These are phyloP conservation scores for Helichrysum umbraculigerum DNA, from an alignment of 129 eudicot species.

Conservation along the genomic window DNA sequence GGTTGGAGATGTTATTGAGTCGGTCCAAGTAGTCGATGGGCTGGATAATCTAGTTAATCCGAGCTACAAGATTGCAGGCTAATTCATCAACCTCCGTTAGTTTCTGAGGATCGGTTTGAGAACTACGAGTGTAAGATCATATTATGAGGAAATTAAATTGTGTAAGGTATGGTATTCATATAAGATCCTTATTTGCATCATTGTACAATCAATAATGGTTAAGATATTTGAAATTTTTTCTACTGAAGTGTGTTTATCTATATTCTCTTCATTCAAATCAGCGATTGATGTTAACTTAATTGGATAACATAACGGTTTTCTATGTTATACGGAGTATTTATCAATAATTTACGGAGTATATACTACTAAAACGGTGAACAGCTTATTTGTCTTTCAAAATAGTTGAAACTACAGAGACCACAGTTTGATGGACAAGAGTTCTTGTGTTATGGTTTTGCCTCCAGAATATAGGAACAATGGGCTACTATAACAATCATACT, in stretches of 20 bases:
- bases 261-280: neutral
- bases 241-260: neutral
- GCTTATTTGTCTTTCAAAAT: no score
- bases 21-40: slow-evolving; percentile 89
- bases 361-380: no score
- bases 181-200: slow-evolving; percentile 8
- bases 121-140: slow-evolving; percentile 19
- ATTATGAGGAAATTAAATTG: slow-evolving; percentile 33
- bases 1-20: slow-evolving; percentile 95
- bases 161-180: slow-evolving; percentile 27
- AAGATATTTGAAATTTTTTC: neutral
- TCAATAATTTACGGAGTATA: no score
- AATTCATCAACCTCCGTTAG: slow-evolving; percentile 23
- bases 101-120: slow-evolving; percentile 29
- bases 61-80: slow-evolving; percentile 97
- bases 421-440: no score
- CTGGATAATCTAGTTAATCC: slow-evolving; percentile 94
- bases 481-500: no score
- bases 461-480: no score
- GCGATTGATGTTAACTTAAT: neutral
- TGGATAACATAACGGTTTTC: neutral
- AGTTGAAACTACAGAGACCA: no score
- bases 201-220: slow-evolving; percentile 29
- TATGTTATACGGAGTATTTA: no score
- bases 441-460: no score